Evolutionary conservation across 148 eudicot species (phyloP).

Genomic region (Diospyros lotus): DNA sequence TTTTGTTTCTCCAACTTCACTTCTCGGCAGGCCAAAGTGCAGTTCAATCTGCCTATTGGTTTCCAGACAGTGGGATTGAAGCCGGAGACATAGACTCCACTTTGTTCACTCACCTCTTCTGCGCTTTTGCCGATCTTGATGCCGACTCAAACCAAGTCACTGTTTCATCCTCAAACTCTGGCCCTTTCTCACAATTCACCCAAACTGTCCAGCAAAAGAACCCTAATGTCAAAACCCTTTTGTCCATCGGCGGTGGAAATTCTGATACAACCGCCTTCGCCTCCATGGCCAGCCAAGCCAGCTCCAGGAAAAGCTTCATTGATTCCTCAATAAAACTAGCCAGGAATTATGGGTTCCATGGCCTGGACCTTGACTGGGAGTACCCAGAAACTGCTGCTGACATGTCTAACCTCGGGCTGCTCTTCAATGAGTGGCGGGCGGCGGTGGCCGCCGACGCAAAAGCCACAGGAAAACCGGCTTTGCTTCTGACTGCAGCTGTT

Average conservation of each 20-base stretch:
- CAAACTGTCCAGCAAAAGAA: slow-evolving; percentile 30
- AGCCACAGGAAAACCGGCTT: slow-evolving; percentile 10
- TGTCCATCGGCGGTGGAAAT: slow-evolving; percentile 55
- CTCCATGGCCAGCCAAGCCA: slow-evolving; percentile 37
- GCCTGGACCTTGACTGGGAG: slow-evolving; percentile 71
- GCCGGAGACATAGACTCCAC: slow-evolving; percentile 47
- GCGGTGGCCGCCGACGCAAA: slow-evolving; percentile 30
- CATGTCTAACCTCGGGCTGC: slow-evolving; percentile 38
- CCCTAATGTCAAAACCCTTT: slow-evolving; percentile 38
- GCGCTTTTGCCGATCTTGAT: slow-evolving; percentile 55
- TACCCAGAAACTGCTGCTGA: slow-evolving; percentile 24
- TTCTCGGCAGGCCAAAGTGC: slow-evolving; percentile 13
- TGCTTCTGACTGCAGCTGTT: slow-evolving; percentile 49
- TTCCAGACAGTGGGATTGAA: slow-evolving; percentile 36
- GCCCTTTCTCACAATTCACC: slow-evolving; percentile 35
- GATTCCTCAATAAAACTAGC: slow-evolving; percentile 48
- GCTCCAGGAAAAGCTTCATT: slow-evolving; percentile 42
- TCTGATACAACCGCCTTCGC: background rate
- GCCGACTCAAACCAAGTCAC: slow-evolving; percentile 27
- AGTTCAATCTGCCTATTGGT: slow-evolving; percentile 54
- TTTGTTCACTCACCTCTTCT: slow-evolving; percentile 69
- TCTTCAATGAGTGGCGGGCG: slow-evolving; percentile 47
- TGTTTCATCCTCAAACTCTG: slow-evolving; percentile 23
- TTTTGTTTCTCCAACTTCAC: slow-evolving; percentile 7
- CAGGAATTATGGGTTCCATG: slow-evolving; percentile 29